These are phyloP conservation scores for Neoscytalidium dimidiatum DNA, from an alignment of 2,329 filamentous ascomycete genomes.

Conservation along the genomic window DNA sequence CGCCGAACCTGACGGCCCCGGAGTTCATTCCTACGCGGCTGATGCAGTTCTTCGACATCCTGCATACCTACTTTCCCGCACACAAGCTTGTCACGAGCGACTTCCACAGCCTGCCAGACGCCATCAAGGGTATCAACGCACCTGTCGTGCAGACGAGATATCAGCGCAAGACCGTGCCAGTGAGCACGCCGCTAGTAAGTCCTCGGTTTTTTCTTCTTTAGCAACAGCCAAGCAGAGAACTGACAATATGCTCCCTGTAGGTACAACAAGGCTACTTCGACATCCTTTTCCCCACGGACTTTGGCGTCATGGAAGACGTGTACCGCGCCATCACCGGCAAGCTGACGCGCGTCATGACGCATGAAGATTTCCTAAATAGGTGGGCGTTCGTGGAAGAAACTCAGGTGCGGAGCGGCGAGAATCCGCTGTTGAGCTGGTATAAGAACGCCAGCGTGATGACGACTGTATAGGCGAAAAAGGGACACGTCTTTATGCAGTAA, in stretches of 20 bases:
- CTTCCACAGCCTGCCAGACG: conserved; percentile 83
- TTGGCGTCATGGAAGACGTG: conserved; percentile 83
- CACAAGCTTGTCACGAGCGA: conserved; percentile 89
- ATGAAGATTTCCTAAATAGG: conserved; percentile 85
- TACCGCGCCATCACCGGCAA: conserved; percentile 94
- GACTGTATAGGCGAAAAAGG: conserved; percentile 63
- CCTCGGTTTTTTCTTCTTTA: background rate
- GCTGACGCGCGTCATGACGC: conserved; percentile 78
- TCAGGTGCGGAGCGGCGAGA: conserved; percentile 85
- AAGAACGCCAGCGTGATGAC: conserved; percentile 92
- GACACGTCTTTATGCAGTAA: background rate
- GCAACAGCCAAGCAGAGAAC: background rate
- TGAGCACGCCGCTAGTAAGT: conserved; percentile 84
- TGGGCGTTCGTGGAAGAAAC: conserved; percentile 94
- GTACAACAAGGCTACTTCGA: conserved; percentile 99
- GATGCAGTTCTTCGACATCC: conserved; percentile 95
- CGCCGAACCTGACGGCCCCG: conserved; percentile 74
- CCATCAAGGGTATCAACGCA: conserved; percentile 81
- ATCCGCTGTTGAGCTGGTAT: conserved; percentile 90
- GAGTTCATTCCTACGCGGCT: conserved; percentile 94
- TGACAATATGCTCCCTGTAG: conserved; percentile 46
- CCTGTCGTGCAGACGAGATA: conserved; percentile 97
- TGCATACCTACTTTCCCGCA: conserved; percentile 84
- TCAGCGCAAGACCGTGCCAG: conserved; percentile 81
- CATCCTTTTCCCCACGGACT: conserved; percentile 97